These are phyloP conservation scores for Tulasnella sp. DNA, from an alignment of 768 basidiomycete species.

Conservation along the genomic window DNA sequence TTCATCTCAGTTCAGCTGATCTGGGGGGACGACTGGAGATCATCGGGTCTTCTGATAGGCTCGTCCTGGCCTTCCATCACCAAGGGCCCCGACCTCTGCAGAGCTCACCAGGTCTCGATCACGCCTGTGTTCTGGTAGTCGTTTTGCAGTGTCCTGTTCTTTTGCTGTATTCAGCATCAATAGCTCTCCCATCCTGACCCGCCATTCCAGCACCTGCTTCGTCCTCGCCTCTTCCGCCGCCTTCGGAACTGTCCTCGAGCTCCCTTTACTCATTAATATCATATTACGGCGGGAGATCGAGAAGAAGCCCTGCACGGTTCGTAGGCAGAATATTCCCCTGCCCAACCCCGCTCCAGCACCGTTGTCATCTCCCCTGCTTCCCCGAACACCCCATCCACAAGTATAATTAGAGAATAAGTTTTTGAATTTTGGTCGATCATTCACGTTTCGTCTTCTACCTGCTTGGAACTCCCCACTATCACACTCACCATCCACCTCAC, in stretches of 20 bases:
- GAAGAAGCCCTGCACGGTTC: neutral
- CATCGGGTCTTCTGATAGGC: slow-evolving; percentile 7
- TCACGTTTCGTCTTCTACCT: neutral
- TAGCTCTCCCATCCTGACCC: neutral
- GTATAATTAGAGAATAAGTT: neutral
- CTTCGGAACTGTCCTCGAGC: too few relatives aligned
- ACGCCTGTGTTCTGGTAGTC: neutral
- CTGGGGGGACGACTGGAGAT: neutral
- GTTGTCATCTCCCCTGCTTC: neutral
- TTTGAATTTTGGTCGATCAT: too few relatives aligned
- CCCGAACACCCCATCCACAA: neutral
- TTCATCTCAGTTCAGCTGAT: slow-evolving; percentile 11
- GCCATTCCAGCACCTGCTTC: neutral
- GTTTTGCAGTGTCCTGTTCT: neutral
- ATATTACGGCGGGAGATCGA: too few relatives aligned
- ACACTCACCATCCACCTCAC: neutral
- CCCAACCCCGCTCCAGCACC: neutral
- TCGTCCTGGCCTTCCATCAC: neutral
- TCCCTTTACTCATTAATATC: too few relatives aligned
- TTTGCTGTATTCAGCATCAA: neutral
- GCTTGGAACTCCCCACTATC: neutral
- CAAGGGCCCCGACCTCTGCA: slow-evolving; percentile 2
- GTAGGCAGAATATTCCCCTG: slow-evolving; percentile 1
- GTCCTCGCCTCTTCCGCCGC: neutral
- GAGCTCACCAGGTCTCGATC: neutral